phyloP scores from a whole-genome alignment of 2,329 filamentous ascomycete species.

The Neonectria hederae region DNA sequence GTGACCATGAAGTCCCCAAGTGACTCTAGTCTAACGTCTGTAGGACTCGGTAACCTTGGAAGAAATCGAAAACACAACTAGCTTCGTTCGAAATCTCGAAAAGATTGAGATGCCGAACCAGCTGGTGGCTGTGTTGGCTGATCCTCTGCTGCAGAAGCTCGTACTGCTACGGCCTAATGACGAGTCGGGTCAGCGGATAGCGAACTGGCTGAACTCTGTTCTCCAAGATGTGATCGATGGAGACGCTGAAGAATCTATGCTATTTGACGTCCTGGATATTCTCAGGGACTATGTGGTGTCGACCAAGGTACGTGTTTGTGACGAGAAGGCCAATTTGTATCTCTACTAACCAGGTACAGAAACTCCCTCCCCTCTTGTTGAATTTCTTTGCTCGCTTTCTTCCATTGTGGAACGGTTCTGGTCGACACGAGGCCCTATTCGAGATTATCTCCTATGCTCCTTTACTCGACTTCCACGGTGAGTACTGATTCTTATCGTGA shows the following conservation, averaged over 20 bases:
- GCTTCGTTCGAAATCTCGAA: slow-evolving; percentile 78
- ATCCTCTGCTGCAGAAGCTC: slow-evolving; percentile 82
- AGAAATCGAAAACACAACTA: slow-evolving; percentile 76
- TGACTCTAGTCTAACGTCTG: slow-evolving; percentile 14
- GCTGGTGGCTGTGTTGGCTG: slow-evolving; percentile 77
- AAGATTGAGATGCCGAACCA: slow-evolving; percentile 85
- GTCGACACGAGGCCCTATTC: slow-evolving; percentile 63
- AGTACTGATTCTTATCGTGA: slow-evolving; percentile 3
- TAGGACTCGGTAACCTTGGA: slow-evolving; percentile 75
- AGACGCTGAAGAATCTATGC: slow-evolving; percentile 57
- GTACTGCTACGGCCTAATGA: slow-evolving; percentile 70
- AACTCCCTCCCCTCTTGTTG: slow-evolving; percentile 59
- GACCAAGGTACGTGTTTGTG: slow-evolving; percentile 59
- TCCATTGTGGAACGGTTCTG: slow-evolving; percentile 68
- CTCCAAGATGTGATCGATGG: slow-evolving; percentile 65
- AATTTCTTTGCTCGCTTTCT: slow-evolving; percentile 64
- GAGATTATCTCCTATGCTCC: slow-evolving; percentile 66
- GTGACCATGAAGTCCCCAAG: slow-evolving; percentile 26
- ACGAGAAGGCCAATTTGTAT: not conserved
- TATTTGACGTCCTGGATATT: slow-evolving; percentile 64
- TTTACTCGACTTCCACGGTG: slow-evolving; percentile 66
- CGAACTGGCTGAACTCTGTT: slow-evolving; percentile 67
- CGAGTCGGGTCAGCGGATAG: slow-evolving; percentile 61
- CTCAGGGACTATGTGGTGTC: slow-evolving; percentile 65
- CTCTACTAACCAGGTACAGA: slow-evolving; percentile 44